A percentile compares a stretch with the other conserved stretches of the same genome.
These are phyloP conservation scores for Melaleuca alternifolia DNA, from an alignment of 345 rosid genomes.

Conservation along the genomic window DNA sequence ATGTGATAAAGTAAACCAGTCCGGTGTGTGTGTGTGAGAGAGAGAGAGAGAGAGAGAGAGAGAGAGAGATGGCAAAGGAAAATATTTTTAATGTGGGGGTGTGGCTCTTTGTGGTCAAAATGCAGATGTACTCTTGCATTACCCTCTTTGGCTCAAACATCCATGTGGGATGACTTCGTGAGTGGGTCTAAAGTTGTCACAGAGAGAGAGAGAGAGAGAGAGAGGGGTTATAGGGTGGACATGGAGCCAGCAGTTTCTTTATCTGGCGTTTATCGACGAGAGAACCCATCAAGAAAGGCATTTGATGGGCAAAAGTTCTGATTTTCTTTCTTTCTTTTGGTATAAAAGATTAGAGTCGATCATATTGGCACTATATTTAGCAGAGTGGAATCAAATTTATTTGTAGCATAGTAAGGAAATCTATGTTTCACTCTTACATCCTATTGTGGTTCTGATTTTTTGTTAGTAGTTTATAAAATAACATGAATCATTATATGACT, in stretches of 20 bases:
- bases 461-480: neutral
- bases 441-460: neutral
- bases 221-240: neutral
- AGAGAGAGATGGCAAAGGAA: neutral
- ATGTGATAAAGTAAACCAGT: neutral
- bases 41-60: neutral
- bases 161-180: conserved; percentile 54
- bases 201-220: neutral
- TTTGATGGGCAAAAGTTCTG: neutral
- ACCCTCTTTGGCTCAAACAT: neutral
- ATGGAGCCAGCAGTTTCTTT: neutral
- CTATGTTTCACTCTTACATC: neutral
- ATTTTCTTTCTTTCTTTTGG: neutral
- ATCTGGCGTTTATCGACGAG: neutral
- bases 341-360: neutral
- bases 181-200: conserved; percentile 49
- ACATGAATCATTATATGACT: neutral
- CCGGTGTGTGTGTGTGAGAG: too few species aligned
- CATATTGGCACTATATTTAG: neutral
- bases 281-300: neutral
- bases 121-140: neutral
- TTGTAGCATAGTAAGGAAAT: neutral
- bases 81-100: neutral
- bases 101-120: conserved; percentile 18
- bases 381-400: neutral